Percentiles rank a stretch among this genome's conserved stretches.
Conservation (phyloP, 129 eudicot genomes). For the Lonicera japonica region DNA sequence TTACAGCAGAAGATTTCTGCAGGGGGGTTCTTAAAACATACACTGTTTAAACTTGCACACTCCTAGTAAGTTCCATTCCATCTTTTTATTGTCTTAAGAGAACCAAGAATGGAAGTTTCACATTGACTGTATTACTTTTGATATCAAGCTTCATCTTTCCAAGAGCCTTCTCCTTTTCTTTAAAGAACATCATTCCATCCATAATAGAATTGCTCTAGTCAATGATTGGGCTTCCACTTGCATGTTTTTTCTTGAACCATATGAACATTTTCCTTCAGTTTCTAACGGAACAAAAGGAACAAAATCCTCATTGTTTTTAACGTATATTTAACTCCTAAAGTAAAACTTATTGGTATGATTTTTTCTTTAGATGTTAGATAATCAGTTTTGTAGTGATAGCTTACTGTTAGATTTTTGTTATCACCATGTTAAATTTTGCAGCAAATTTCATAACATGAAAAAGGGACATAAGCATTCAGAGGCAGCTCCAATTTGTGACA, state of each 20-base stretch:
- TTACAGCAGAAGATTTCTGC: slow-evolving; percentile 68
- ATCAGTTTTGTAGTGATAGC: not conserved
- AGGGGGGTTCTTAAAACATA: slow-evolving; percentile 60
- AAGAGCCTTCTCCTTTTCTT: not conserved
- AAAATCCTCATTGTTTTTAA: not conserved
- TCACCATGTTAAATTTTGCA: slow-evolving; percentile 30
- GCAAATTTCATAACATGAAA: slow-evolving; percentile 66
- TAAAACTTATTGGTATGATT: not conserved
- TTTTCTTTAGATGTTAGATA: not conserved
- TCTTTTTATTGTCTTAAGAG: not conserved
- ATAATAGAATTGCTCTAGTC: not conserved
- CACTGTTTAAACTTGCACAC: slow-evolving; percentile 71
- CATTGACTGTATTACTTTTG: not conserved
- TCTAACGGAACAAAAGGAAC: not conserved
- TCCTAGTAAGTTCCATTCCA: slow-evolving; percentile 54
- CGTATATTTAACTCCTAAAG: not conserved
- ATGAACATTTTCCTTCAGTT: not conserved
- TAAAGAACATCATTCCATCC: not conserved
- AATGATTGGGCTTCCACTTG: not conserved
- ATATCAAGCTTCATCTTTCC: not conserved
- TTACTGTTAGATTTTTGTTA: slow-evolving; percentile 1
- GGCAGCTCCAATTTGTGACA: slow-evolving; percentile 77
- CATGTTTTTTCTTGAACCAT: not conserved
- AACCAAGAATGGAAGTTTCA: not conserved
- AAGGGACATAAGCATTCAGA: slow-evolving; percentile 75